Base-by-base conservation (phyloP, 768 basidiomycete genomes). In the Pleurotus platypus region DNA sequence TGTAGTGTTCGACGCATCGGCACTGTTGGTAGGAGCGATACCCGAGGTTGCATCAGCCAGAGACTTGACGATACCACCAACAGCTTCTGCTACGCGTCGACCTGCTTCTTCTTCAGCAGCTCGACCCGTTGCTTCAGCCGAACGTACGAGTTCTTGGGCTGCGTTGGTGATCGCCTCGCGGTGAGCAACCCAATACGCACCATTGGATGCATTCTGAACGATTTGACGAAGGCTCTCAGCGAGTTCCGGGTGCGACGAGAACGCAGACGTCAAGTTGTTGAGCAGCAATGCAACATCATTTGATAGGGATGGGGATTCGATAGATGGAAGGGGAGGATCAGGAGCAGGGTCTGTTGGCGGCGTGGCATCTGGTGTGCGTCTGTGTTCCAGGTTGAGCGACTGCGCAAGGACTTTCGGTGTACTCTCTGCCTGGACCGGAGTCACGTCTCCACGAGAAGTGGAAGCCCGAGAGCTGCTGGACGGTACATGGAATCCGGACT, bases 161-260 rank as follows among this genome's bases (percentile, higher is more conserved):
- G 84, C 81, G 18, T 81, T 79, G 6, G 83, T 78, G 45, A 90
- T 68, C 2, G 80, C 72, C 7, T 81, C 79, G 48, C 85, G 81
- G 63, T 90, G 87, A 26, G 77, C 68, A 37, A 72, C 68, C 89
- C 87, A 92, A 65, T 92, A 92, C 7, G 79, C 74, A 20, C 89
- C 90, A 50, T 74, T 81, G 4, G 78, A 74, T 3, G 85, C 74
- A 61, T 91, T 89, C 49, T 73, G 72, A 46, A 84, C 67, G 35
- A 92, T 80, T 64, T 81, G 85, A 57, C 82, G 84, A 56, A 92
- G 66, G 45, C 79, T 79, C 56, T 88, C 85, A 2, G 86, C 80
- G 9, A 92, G 68, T 60, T 92, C 89, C 3, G 90, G 90, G 62
- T 92, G 87, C 4, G 81, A 68, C 0, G 79, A 72, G 43, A 91